A percentile compares a stretch with the other conserved stretches of the same genome.
These are phyloP conservation scores for Marsdenia floribunda DNA, from an alignment of 257 asterid genomes.

Conservation along the genomic window DNA sequence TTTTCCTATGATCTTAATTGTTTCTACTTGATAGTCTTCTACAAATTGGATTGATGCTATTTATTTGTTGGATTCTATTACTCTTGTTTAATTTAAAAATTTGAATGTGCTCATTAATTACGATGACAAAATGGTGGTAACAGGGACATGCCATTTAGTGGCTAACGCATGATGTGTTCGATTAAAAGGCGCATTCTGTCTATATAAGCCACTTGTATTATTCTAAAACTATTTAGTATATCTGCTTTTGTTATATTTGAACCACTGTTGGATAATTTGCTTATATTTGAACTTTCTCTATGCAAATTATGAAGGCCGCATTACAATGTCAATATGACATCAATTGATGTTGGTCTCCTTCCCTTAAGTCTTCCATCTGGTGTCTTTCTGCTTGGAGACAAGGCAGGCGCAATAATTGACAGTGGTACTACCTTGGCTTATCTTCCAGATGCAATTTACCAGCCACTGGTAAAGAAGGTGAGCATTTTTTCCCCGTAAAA, in stretches of 20 bases:
- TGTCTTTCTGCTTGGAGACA: conserved; percentile 48
- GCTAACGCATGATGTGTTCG: not conserved
- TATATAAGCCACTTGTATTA: not conserved
- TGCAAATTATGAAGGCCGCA: conserved; percentile 60
- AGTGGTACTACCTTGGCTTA: conserved; percentile 99
- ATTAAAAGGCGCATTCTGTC: conserved; percentile 8
- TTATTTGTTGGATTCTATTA: not conserved
- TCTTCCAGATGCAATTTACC: conserved; percentile 78
- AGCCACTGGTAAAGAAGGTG: conserved; percentile 74
- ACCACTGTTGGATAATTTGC: not conserved
- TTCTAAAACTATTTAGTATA: not conserved
- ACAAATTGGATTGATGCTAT: not conserved
- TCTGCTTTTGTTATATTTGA: not conserved
- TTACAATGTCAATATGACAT: conserved; percentile 97
- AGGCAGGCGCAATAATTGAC: conserved; percentile 82
- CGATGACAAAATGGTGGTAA: not conserved
- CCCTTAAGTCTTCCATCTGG: conserved; percentile 63
- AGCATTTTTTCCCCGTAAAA: not conserved
- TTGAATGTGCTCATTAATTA: not conserved
- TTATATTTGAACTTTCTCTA: not conserved
- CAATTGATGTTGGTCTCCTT: conserved; percentile 69
- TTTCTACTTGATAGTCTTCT: conserved; percentile 6
- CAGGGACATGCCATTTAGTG: conserved; percentile 9
- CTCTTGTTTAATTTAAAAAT: not conserved
- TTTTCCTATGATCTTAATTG: conserved; percentile 19